Evolutionary conservation across 768 basidiomycete species (phyloP), one percentile per base, ranked within the genome.

Genomic region (Floccularia luteovirens): DNA sequence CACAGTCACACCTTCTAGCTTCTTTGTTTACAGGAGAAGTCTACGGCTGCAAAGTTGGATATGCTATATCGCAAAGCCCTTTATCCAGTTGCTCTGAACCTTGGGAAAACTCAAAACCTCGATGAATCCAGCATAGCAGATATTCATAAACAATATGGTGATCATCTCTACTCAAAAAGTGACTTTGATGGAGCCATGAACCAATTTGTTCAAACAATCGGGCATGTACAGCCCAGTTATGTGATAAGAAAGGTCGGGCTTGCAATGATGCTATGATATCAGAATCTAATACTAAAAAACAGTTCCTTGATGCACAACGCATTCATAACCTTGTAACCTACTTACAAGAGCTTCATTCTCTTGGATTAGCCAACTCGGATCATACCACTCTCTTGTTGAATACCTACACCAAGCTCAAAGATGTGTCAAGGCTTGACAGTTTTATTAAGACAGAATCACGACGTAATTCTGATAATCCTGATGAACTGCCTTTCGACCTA

Each of bases 221-320:
- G 94, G 0, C 69, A 79, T 34, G 66, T 96, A 0, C 88, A 91
- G 45, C 90, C 93, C 0, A 96, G 92, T 54, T 96, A 97, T 61
- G 92, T 98, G 24, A 91, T 98, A 37, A 79, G 96, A 49, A 99
- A 97, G 75, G 94, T 91, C 52, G 6, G 25, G 4, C 8, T 7
- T 14, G 27, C 14, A 28, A 8, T 39, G 58, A 28, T 37, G 16
- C 3, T 31, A 17, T 31, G 4, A 16, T 20, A 32, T 24, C 16
- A 4, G 19, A 14, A 34, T 20, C 8, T 12, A 34, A 33, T 20
- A 17, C 11, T 42, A 16, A 7, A 3, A 10, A 8, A 22, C 42
- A 97, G 93, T 98, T 92, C 62, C 78, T 99, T 25, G 96, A 96
- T 48, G 91, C 94, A 0, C 96, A 98, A 54, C 72, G 93, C 2